phyloP scores from a whole-genome alignment of 2,329 filamentous ascomycete species.

The Ophiocordyceps camponoti-floridani region DNA sequence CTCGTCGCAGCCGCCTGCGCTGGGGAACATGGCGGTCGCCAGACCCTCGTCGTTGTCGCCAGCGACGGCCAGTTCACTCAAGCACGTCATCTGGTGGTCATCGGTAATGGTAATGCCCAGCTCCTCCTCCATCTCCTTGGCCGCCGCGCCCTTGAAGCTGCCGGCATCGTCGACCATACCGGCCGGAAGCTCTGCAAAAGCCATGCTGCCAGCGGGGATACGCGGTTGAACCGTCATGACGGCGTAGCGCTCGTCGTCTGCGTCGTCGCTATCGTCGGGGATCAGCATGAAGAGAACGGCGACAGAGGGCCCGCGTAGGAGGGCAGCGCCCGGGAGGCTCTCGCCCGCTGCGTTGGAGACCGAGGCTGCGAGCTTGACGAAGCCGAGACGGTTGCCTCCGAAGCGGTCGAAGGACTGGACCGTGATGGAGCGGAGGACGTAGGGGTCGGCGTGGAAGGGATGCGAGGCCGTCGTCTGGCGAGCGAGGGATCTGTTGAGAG shows the following conservation, averaged over 20 bases:
- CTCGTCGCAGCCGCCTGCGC: conserved; percentile 42
- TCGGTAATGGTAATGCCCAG: conserved; percentile 33
- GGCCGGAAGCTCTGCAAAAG: conserved; percentile 38
- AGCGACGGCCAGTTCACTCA: conserved; percentile 30
- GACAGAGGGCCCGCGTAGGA: conserved; percentile 42
- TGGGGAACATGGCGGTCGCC: conserved; percentile 35
- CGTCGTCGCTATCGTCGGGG: conserved; percentile 26
- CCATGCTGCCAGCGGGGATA: conserved; percentile 33
- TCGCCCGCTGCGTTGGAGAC: conserved; percentile 30
- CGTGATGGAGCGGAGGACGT: conserved; percentile 28
- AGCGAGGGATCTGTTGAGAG: conserved; percentile 25
- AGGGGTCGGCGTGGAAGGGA: conserved; percentile 35
- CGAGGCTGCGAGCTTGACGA: conserved; percentile 33
- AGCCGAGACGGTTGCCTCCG: conserved; percentile 27
- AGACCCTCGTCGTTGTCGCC: conserved; percentile 16
- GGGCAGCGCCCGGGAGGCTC: conserved; percentile 31
- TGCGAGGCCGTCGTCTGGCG: conserved; percentile 25
- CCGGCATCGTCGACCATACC: conserved; percentile 37
- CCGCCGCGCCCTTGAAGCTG: conserved; percentile 37
- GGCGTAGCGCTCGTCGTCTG: conserved; percentile 33
- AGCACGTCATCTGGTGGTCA: conserved; percentile 25
- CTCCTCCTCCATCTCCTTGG: conserved; percentile 43
- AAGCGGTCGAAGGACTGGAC: conserved; percentile 38
- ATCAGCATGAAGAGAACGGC: conserved; percentile 39
- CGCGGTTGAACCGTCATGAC: conserved; percentile 43